Evolutionary conservation across 2,329 filamentous ascomycete species (phyloP).

Genomic region (Monilinia fructicola): DNA sequence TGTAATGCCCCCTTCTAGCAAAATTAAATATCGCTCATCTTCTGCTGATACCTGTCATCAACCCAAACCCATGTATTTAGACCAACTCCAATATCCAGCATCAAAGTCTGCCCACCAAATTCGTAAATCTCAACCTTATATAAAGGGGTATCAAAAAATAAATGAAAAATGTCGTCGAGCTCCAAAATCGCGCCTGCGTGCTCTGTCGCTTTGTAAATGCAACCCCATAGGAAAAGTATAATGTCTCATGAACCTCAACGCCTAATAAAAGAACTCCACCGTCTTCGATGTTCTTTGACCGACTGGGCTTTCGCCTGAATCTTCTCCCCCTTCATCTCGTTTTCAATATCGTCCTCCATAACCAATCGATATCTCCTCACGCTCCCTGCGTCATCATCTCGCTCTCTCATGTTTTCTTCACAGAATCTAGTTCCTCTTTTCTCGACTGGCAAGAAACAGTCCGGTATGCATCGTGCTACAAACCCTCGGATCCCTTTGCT

Average conservation of each 20-base stretch:
- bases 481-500: conserved; percentile 60
- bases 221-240: neutral
- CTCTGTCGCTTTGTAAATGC: neutral
- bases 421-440: conserved; percentile 58
- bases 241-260: neutral
- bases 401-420: conserved; percentile 28
- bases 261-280: conserved; percentile 14
- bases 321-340: neutral
- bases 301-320: neutral
- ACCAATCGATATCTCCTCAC: conserved; percentile 60
- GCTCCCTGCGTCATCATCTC: conserved; percentile 53
- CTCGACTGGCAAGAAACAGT: conserved; percentile 57
- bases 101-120: neutral
- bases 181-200: neutral
- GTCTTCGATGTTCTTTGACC: neutral
- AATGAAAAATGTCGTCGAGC: conserved; percentile 3
- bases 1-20: neutral
- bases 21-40: neutral
- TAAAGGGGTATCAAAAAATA: conserved; percentile 18
- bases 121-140: neutral
- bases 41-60: neutral
- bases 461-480: conserved; percentile 59
- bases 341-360: conserved; percentile 37
- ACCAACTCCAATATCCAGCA: conserved; percentile 8
- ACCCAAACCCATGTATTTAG: neutral